phyloP scores from a whole-genome alignment of 768 basidiomycete genomes.

The Termitomyces sp. region DNA sequence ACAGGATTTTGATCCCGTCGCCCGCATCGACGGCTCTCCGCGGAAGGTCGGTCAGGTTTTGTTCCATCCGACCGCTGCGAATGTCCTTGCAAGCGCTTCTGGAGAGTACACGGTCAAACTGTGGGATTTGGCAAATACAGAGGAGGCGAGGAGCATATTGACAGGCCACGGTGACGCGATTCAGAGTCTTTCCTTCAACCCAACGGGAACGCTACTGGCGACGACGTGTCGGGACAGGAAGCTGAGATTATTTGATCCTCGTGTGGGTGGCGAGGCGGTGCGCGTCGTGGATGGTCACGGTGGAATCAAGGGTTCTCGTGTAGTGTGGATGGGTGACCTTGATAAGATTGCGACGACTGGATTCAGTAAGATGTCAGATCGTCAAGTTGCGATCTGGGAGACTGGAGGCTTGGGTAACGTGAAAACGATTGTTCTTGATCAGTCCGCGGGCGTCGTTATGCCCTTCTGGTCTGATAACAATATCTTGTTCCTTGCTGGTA shows the following conservation, averaged over 20 bases:
- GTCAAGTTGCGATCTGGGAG: slow-evolving; percentile 90
- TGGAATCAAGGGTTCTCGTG: slow-evolving; percentile 89
- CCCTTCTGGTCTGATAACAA: slow-evolving; percentile 97
- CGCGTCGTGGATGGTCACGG: slow-evolving; percentile 81
- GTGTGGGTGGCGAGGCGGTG: slow-evolving; percentile 76
- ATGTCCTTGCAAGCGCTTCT: slow-evolving; percentile 73
- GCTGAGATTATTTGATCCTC: slow-evolving; percentile 87
- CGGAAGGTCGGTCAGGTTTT: slow-evolving; percentile 92
- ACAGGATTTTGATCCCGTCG: slow-evolving; percentile 80
- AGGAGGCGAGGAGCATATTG: slow-evolving; percentile 54
- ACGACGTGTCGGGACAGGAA: slow-evolving; percentile 94
- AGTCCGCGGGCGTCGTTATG: slow-evolving; percentile 91
- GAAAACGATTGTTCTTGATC: slow-evolving; percentile 79
- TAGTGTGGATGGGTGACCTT: slow-evolving; percentile 85
- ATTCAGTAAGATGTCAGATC: slow-evolving; percentile 94
- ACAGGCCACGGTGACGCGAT: slow-evolving; percentile 83
- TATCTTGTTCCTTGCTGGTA: slow-evolving; percentile 87
- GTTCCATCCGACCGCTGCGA: slow-evolving; percentile 88
- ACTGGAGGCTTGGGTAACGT: slow-evolving; percentile 66
- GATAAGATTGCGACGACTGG: slow-evolving; percentile 93
- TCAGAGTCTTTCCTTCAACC: slow-evolving; percentile 79
- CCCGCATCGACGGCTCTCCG: slow-evolving; percentile 68
- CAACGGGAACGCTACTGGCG: slow-evolving; percentile 72
- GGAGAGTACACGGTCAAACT: slow-evolving; percentile 87
- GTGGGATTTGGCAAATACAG: slow-evolving; percentile 82